Base-by-base conservation (phyloP, 805 yeast species). In the Myxozyma sirexii region DNA sequence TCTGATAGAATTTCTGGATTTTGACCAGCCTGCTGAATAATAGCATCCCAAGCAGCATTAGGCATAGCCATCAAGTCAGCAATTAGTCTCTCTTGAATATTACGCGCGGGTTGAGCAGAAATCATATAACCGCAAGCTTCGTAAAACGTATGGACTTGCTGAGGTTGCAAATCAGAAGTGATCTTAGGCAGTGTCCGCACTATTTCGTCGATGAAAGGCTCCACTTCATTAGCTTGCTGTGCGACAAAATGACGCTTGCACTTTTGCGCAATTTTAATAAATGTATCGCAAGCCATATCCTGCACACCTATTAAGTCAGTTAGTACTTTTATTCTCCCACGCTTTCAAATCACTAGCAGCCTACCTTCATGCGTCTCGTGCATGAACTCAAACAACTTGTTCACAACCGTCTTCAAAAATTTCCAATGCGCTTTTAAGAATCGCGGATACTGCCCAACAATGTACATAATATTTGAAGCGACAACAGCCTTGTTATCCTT, bases 271-370 rank as follows among this genome's bases (percentile, higher is more conserved):
- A 94, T 94, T 75, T 94, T 94, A 72, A 93, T 93, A 72, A 94
- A 94, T 0, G 99, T 94, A 75, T 94, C 99, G 79, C 99, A 94
- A 7, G 99, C 99, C 99, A 94, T 94, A 75, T 94, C 99, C 77
- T 94, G 99, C 63, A 94, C 99, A 78, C 99, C 99, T 52, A 19
- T 46, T 17, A 17, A 2, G 15, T 49, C 27, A 6, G 53, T 49
- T 38, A 26, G 33, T 35, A 24, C 19, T 27, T 2, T 17, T 17
- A 37, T 15, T n/a, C n/a, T n/a, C n/a, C n/a, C n/a, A n/a, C n/a
- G n/a, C n/a, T n/a, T 31, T 12, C 15, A 37, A 23, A 49, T 21
- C 49, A 44, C n/a, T 13, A 12, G 23, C 10, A 31, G 26, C 44
- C n/a, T 45, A 39, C 63, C 67, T 75, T 93, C 99, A 75, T 94